Base-by-base conservation (phyloP, 2,329 filamentous ascomycete species). In the Pyricularia sp. region DNA sequence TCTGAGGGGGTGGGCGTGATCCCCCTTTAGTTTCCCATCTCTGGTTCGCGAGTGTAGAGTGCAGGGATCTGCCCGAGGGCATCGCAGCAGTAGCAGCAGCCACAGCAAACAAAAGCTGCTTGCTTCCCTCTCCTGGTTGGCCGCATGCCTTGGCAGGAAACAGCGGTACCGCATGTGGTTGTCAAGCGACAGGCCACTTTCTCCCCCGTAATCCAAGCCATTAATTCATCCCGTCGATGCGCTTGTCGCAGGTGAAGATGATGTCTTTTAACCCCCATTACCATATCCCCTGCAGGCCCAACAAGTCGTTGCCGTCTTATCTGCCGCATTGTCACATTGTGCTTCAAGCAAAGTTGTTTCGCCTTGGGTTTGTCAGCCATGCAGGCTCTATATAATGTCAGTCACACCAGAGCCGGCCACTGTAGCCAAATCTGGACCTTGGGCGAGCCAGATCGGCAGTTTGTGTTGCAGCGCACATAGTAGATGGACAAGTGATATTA, bases 1-100 rank as follows among this genome's bases (percentile, higher is more conserved):
- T 42, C 14, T 42, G 36, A 42, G 58, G 58, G 58, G 58, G 58
- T 61, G 58, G 58, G 58, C 23, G 58, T 61, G 58, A 61, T 61
- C 58, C 7, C 58, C 23, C 25, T 26, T 25, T 26, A n/a, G 11
- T 61, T 26, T 28, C n/a, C 26, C 23, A 12, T 26, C n/a, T 59
- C 73, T 72, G 73, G 73, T 72, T 65, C 20, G 63, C 63, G 26
- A 26, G 14, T 66, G 65, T 33, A 66, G 65, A 50, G 26, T 61
- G 58, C 58, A 61, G 58, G 58, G 58, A 61, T 61, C 58, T 61
- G 23, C 23, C 58, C 58, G 7, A 61, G 58, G 12, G 11, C 25
- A 59, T 42, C 36, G 36, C 36, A 42, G 12, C 36, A 42, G 36
- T 42, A 26, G 23, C n/a, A 26, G 14, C 58, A 14, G 26, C 23